These are phyloP conservation scores for Chytriomyces hyalinus DNA, from an alignment of 192 early-diverging fungal genomes.

Conservation along the genomic window DNA sequence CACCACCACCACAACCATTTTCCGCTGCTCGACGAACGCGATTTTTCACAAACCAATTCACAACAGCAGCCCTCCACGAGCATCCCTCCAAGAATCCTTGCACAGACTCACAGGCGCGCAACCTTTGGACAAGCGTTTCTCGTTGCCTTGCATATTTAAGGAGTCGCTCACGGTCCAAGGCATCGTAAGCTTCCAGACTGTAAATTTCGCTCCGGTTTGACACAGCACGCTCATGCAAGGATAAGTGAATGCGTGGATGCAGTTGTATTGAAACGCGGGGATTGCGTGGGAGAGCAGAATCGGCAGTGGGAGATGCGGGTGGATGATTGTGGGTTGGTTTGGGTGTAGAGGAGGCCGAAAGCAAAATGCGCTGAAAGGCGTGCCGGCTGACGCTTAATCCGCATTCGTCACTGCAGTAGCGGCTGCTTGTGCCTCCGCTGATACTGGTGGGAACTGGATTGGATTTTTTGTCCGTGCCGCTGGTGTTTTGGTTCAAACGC, in stretches of 20 bases:
- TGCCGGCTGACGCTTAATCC: constrained; percentile 10
- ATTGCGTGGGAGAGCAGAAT: neutral
- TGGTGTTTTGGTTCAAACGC: neutral
- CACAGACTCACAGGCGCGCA: neutral
- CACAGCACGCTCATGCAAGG: neutral
- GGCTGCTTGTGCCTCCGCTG: neutral
- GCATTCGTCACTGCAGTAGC: constrained; percentile 21
- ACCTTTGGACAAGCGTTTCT: neutral
- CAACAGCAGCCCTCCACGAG: neutral
- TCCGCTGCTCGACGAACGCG: neutral
- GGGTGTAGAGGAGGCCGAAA: no score
- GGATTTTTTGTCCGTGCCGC: neutral
- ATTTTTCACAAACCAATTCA: neutral
- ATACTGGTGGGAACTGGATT: neutral
- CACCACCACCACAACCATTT: neutral
- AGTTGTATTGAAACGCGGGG: neutral
- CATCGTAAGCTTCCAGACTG: constrained; percentile 23
- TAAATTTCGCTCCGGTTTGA: neutral
- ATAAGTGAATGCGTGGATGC: neutral
- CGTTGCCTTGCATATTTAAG: neutral
- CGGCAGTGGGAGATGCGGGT: neutral
- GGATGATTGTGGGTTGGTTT: neutral
- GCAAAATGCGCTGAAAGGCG: neutral
- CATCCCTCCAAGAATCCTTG: neutral
- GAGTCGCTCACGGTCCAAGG: constrained; percentile 1